Base-by-base conservation (phyloP, 2,329 filamentous ascomycete species). In the Microsporum ferrugineum region DNA sequence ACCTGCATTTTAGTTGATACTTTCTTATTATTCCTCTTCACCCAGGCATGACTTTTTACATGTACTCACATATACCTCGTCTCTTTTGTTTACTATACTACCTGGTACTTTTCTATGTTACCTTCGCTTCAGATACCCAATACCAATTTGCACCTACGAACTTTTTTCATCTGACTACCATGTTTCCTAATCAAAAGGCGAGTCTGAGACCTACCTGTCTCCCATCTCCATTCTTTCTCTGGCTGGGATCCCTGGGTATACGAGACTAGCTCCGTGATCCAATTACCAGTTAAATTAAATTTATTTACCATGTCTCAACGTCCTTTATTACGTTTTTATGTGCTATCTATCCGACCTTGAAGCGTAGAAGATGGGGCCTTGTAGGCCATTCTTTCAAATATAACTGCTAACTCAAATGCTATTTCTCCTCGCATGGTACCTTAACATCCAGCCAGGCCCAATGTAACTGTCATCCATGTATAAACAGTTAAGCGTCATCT, bases 181-280 rank as follows among this genome's bases (percentile, higher is more conserved):
- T 27, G 27, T 47, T 47, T 29, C 7, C 23, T 47, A 29, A 23
- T 47, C 10, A 47, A 36, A 23, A 17, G 43, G 23, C 10, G 71
- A 68, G 57, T 68, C 72, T 53, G 68, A 69, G 38, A 76, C 67
- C 1, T 82, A 79, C 65, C 82, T 84, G 62, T 88, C 83, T 63
- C 83, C 80, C 61, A 79, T 80, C 53, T 80, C 71, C 74, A 83
- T 66, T 84, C 78, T 65, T 85, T 84, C 58, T 76, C 80, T 67
- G 31, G 78, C 68, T 51, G 27, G 45, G 14, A 51, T 51, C 10
- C 23, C 45, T 31, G 31, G 23, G 31, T 51, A 31, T 29, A 31
- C 45, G 7, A 14, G 45, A 23, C 45, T 51, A 51, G 45, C 45
- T 51, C 23, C 27, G 27, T 29, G 45, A 23, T 51, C 8, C 23